These are phyloP conservation scores for Boletus edulis DNA, from an alignment of 768 basidiomycete genomes.

Conservation along the genomic window DNA sequence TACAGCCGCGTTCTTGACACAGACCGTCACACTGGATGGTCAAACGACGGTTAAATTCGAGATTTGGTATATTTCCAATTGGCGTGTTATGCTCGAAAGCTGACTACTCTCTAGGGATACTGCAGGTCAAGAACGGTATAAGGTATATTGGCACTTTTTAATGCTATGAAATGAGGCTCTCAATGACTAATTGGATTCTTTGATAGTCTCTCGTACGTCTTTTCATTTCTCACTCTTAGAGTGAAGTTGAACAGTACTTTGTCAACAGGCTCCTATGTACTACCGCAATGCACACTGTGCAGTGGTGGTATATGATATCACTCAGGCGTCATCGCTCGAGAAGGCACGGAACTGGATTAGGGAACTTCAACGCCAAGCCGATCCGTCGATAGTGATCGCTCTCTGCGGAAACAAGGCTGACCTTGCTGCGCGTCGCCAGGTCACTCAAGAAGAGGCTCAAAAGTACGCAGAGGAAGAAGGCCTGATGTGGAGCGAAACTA, in stretches of 20 bases:
- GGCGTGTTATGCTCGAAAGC: not conserved
- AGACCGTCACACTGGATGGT: slow-evolving; percentile 89
- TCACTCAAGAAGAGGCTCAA: slow-evolving; percentile 84
- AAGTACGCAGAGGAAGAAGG: slow-evolving; percentile 93
- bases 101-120: slow-evolving; percentile 66
- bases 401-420: slow-evolving; percentile 97
- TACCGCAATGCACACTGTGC: slow-evolving; percentile 94
- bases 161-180: not conserved
- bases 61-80: slow-evolving; percentile 69
- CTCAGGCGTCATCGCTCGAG: slow-evolving; percentile 85
- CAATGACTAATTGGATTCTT: not conserved
- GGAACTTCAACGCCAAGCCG: slow-evolving; percentile 95
- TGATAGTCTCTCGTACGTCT: slow-evolving; percentile 46
- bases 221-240: not conserved
- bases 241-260: slow-evolving; percentile 3
- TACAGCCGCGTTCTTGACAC: slow-evolving; percentile 95
- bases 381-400: slow-evolving; percentile 94
- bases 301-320: slow-evolving; percentile 96
- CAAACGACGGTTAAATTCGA: slow-evolving; percentile 95
- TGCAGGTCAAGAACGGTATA: slow-evolving; percentile 94
- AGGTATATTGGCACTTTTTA: slow-evolving; percentile 43
- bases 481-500: slow-evolving; percentile 89
- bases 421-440: slow-evolving; percentile 79
- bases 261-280: slow-evolving; percentile 84
- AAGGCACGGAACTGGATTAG: slow-evolving; percentile 96